Base-by-base conservation (phyloP, 2,329 filamentous ascomycete species). In the Penicillium nordicum region DNA sequence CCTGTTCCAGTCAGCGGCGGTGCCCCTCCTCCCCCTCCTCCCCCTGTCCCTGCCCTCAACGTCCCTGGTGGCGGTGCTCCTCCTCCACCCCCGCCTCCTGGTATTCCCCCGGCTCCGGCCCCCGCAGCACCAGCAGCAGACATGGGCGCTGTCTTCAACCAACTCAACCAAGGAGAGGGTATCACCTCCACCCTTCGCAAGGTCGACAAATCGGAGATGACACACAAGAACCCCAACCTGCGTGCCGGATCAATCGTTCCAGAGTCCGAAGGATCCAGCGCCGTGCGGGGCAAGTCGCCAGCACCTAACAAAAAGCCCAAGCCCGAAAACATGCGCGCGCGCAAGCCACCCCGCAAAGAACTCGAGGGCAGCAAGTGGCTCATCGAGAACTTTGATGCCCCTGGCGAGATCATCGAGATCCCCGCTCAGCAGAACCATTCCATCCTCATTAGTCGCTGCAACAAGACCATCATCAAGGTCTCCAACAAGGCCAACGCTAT, bases 401-500 rank as follows among this genome's bases (percentile, higher is more conserved):
- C 80, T 51, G 84, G 86, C 57, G 80, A 86, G 16, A 86, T 92
- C 4, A 82, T 97, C 59, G 87, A 93, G 72, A 87, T 97, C 65
- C 83, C 92, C 51, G 92, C 91, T 11, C 82, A 85, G 62, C 85
- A 96, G 69, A 86, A 87, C 44, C 94, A 99, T 62, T 96, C 92
- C 1, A 86, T 99, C 62, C 86, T 97, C 63, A 94, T 99, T 72
- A 91, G 88, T 69, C 88, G 89, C 66, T 97, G 93, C 82, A 92
- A 86, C 76, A 94, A 94, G 76, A 89, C 89, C 5, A 95, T 92
- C 25, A 84, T 99, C 68, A 89, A 95, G 65, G 80, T 99, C 70
- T 88, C 85, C 69, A 92, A 91, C 76, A 99, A 99, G 77, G 92
- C 90, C 56, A 99, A 99, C 72, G 92, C 94, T n/a, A 89, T 99